Conservation (phyloP, 495 filamentous ascomycete genomes). For the Sphaerosporella brunnea region DNA sequence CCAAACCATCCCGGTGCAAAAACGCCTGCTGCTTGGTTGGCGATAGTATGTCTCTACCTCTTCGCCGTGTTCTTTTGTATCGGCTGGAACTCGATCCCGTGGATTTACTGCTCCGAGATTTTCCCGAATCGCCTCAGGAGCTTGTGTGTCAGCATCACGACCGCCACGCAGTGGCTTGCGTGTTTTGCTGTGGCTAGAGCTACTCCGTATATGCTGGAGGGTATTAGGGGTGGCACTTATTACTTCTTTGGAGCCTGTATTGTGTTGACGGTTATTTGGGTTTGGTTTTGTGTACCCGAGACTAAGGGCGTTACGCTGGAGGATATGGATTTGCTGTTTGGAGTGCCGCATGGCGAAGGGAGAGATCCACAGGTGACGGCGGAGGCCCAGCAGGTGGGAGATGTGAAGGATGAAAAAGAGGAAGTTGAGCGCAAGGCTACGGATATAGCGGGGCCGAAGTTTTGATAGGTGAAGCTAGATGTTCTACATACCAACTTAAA, state of each 20-base stretch:
- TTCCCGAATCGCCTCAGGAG: slow-evolving; percentile 46
- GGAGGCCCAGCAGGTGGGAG: no score
- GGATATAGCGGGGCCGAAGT: not conserved
- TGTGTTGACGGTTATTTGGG: slow-evolving; percentile 33
- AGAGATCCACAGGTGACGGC: not conserved
- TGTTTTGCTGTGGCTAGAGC: slow-evolving; percentile 32
- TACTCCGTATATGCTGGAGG: slow-evolving; percentile 31
- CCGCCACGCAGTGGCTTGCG: slow-evolving; percentile 30
- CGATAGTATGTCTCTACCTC: slow-evolving; percentile 49
- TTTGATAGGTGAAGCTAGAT: no score
- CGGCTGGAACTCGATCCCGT: slow-evolving; percentile 59
- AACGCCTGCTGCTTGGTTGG: slow-evolving; percentile 32
- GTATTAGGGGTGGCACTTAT: slow-evolving; percentile 35
- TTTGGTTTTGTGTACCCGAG: slow-evolving; percentile 49
- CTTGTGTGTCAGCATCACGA: slow-evolving; percentile 34
- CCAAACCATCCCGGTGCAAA: slow-evolving; percentile 25
- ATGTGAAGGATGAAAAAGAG: not conserved
- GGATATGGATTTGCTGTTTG: slow-evolving; percentile 52
- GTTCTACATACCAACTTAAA: no score
- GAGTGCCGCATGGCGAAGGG: not conserved
- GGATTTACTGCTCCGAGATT: slow-evolving; percentile 56
- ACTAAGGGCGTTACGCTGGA: slow-evolving; percentile 45
- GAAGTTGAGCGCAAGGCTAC: not conserved
- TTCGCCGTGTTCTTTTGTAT: slow-evolving; percentile 41
- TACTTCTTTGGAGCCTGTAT: slow-evolving; percentile 29